Base-by-base conservation (phyloP, 148 eudicot genomes). In the Fagopyrum homotropicum region DNA sequence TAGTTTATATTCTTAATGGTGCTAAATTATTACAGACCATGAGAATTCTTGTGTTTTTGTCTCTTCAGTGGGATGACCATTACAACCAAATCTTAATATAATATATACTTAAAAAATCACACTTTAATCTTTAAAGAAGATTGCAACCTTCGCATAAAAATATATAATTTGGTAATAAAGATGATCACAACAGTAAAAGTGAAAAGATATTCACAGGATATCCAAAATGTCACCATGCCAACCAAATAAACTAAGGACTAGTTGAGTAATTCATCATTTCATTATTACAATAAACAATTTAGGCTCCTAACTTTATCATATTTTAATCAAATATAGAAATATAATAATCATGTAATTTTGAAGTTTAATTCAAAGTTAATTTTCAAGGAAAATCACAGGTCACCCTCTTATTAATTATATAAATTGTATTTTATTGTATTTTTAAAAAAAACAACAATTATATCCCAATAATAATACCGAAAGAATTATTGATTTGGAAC, bases 101-200 rank as follows among this genome's bases (percentile, higher is more conserved):
- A 7, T 35, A 35, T 35, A 35, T 35, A 35, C 40, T 35, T 35
- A 35, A 52, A 52, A 51, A 10, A 15, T 14, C n/a, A 2, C 4
- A 60, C 4, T 30, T 10, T 60, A 2, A 60, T 60, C 66, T 60
- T 60, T 60, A 22, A 22, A 17, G 29, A 60, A 60, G 66, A 26
- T 60, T 22, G 40, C 9, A 64, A 5, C 4, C 71, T 43, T 0
- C 11, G 47, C 3, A 14, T 66, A 66, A 14, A 19, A 40, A 66
- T 14, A 66, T 4, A 5, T 14, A 40, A 35, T 35, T 35, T 1
- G 71, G 71, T 66, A 40, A 66, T 35, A 66, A 40, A 40, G 19
- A 66, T 40, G 71, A 15, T 0, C 71, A 14, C 46, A 43, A 40
- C 46, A 66, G 71, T 66, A 66, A 66, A 66, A 66, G 71, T 40